Base-by-base conservation (phyloP, 108 stramenopile genomes). In the Aurantiochytrium sp. region DNA sequence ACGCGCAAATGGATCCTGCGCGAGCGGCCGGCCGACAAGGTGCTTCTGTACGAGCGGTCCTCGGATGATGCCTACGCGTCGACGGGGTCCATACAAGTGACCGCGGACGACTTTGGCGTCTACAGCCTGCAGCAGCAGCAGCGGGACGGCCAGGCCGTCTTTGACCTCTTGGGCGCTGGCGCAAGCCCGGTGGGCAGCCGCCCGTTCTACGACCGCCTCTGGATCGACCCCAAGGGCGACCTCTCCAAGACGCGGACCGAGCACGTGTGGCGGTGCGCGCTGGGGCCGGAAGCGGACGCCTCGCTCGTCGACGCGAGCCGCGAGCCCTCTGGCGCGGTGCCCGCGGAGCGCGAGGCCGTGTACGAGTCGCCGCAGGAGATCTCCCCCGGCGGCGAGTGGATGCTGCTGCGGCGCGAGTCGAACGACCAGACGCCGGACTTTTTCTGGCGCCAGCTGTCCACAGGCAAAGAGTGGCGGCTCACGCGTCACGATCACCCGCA, bases 401-500 rank as follows among this genome's bases (percentile, higher is more conserved):
- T 92, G 54, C 53, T 92, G 53, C 90, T 92, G 48, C 86, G 88
- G 42, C 89, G 92, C 30, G 90, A 92, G 85, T 85, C 81, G 4
- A 92, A 92, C 45, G 90, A 89, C 19, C 85, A 89, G 36, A 90
- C 92, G 31, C 89, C 88, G 21, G 90, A 92, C 34, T 91, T 68
- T 53, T 91, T 68, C 37, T 88, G 88, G 50, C 81, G 88, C 4
- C 89, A 91, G 55, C 52, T 92, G 55, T 81, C 89, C 5, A 50
- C 86, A 31, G 39, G 86, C 4, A 24, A 30, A 32, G 92, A 92
- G 65, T 73, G 69, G 52, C 92, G 90, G 55, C 55, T 92, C 50
- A 92, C 91, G 54, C 34, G 55, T 19, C 90, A 90, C 69, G 89
- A 88, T 39, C 92, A 92, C 68, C 92, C 92, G 4, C 92, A 92